Evolutionary conservation across 2,329 filamentous ascomycete species (phyloP), one percentile per base, ranked within the genome.

Genomic region (Pseudogymnoascus sp.): DNA sequence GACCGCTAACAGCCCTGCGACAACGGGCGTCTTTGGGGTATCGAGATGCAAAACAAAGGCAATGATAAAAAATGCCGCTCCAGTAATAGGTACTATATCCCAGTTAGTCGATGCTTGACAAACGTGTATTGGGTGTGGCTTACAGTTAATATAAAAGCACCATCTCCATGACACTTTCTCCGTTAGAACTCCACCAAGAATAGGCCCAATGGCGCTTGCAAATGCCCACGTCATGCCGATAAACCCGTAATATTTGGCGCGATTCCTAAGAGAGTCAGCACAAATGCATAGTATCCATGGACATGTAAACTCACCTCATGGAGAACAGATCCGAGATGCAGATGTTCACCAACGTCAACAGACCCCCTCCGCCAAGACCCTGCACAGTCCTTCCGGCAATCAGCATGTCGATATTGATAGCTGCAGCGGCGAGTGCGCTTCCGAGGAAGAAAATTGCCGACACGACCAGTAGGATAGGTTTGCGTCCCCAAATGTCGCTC

Each of bases 141-240:
- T 35, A 53, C 47, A 15, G 47, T 53, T 53, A 58, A 70, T 68
- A 39, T 70, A 71, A 60, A 71, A 72, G 62, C 84, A 86, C 81
- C 82, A 85, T 39, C 82, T 71, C 83, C 83, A 87, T 14, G 74
- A 79, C 3, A 83, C 80, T 25, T 79, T 76, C 60, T 84, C 77
- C 0, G 86, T 87, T 64, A 90, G 85, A 0, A 81, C 80, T 6
- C 88, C 88, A 15, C 87, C 85, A 3, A 88, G 71, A 1, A 87
- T 75, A 0, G 87, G 87, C 0, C 87, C 88, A n/a, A 88, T 73
- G 0, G 81, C 82, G 36, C 79, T 81, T 2, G 87, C 85, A 18
- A 87, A 70, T 1, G 85, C 85, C 87, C 87, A 85, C 0, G 88
- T 82, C 58, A 85, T 78, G 4, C 84, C 85, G 60, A 88, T 81